Conservation (phyloP, 768 basidiomycete species). For the Hortiboletus campestris region DNA sequence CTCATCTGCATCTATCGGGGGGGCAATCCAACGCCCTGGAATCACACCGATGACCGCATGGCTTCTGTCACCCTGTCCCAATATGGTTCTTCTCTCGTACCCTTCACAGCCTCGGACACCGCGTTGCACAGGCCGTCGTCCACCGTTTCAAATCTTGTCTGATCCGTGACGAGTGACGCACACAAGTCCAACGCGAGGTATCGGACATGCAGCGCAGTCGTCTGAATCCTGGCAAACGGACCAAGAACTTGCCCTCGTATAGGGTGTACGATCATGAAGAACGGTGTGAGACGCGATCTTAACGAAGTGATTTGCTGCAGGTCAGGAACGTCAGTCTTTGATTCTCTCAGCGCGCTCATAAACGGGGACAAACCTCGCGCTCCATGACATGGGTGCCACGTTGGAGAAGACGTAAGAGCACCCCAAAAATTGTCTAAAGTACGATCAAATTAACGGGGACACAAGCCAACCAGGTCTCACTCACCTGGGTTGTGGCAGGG, state of each 20-base stretch:
- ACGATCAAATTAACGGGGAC: conserved; percentile 4
- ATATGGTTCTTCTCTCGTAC: conserved; percentile 27
- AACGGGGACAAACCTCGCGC: conserved; percentile 40
- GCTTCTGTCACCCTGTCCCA: conserved; percentile 34
- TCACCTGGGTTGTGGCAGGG: conserved; percentile 58
- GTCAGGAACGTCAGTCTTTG: conserved; percentile 13
- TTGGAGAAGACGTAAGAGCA: conserved; percentile 62
- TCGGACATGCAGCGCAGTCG: conserved; percentile 38
- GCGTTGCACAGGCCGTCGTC: conserved; percentile 22
- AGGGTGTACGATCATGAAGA: conserved; percentile 78
- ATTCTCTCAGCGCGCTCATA: conserved; percentile 1
- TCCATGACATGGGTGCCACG: conserved; percentile 47
- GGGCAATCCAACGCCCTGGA: conserved; percentile 24
- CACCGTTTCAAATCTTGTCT: conserved; percentile 4
- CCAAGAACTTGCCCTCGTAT: conserved; percentile 69
- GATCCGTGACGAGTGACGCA: conserved; percentile 29
- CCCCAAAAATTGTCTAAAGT: conserved; percentile 52
- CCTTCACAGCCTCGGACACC: conserved; percentile 27
- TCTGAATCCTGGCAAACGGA: conserved; percentile 71
- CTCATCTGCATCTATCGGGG: background rate
- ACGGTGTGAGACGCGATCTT: conserved; percentile 67
- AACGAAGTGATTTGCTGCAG: conserved; percentile 49
- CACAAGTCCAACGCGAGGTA: conserved; percentile 66
- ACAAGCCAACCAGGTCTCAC: conserved; percentile 5
- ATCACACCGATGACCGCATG: conserved; percentile 17